Conservation (phyloP, 352 stramenopile species). For the Saprolegnia diclina region DNA sequence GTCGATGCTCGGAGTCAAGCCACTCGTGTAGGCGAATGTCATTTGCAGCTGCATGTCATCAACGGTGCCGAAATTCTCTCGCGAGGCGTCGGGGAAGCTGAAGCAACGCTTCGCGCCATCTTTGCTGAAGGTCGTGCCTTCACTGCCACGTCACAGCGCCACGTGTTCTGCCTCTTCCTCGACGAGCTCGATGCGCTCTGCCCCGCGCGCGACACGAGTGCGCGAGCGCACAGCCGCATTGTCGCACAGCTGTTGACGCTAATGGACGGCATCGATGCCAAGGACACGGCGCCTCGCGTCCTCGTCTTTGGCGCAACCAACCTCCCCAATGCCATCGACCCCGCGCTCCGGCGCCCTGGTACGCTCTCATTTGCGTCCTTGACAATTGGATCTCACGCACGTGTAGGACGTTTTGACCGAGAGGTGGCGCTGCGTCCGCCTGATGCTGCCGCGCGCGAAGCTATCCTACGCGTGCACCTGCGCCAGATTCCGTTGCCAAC, state of each 20-base stretch:
- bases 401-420: constrained; percentile 62
- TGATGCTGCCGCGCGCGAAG: constrained; percentile 33
- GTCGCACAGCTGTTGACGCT: constrained; percentile 94
- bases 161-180: constrained; percentile 82
- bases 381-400: background rate
- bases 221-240: constrained; percentile 60
- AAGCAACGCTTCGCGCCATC: constrained; percentile 50
- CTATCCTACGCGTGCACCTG: constrained; percentile 66
- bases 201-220: constrained; percentile 75
- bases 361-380: background rate
- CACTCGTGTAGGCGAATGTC: constrained; percentile 25
- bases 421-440: constrained; percentile 65
- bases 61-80: constrained; percentile 81
- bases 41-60: constrained; percentile 58
- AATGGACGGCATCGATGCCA: constrained; percentile 87
- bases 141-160: background rate
- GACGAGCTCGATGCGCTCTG: constrained; percentile 95
- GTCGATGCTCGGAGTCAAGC: constrained; percentile 46
- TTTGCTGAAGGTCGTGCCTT: constrained; percentile 45
- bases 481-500: constrained; percentile 33
- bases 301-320: constrained; percentile 94
- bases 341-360: constrained; percentile 55
- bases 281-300: constrained; percentile 67
- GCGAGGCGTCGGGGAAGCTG: constrained; percentile 60
- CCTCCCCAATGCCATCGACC: constrained; percentile 88